Base-by-base conservation (phyloP, 129 eudicot species). In the Chrysanthemum seticuspe region DNA sequence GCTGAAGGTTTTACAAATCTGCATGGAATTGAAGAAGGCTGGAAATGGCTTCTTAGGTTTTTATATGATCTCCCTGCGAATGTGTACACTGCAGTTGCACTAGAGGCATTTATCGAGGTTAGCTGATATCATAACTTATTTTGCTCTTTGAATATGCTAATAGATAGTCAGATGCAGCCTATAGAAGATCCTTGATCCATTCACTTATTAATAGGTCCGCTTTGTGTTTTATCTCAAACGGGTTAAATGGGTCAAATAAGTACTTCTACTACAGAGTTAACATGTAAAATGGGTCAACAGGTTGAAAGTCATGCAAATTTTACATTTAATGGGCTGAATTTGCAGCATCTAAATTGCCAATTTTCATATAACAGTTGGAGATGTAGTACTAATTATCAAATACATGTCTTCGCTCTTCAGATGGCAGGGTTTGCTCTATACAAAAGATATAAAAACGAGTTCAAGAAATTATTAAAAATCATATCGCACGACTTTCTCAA, bases 1-100 rank as follows among this genome's bases (percentile, higher is more conserved):
- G 85, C 74, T 58, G 79, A 79, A 4, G 89, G 92, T 60, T 67
- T 78, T 61, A 78, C 57, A 18, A 95, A 95, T 75, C 62, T 73
- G 68, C 99, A 95, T 79, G 99, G 97, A 58, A 78, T 95, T 36
- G 74, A 72, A 74, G 96, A 90, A 74, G 99, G 99, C 7, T 95
- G 99, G 99, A 78, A 86, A 34, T 95, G 99, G 99, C 86, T 95
- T 61, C 93, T 94, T 15, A 83, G 97, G 69, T 90, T 86, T 73
- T 78, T 95, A 84, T 90, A 90, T 80, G 16, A 80, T 58, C 87
- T 95, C 69, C 99, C 97, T 0, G 86, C 94, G 71, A 95, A 88
- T 80, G 29, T 70, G 10, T 84, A 84, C 76, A 83, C 97, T 29
- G 86, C 79, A 13, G 85, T 81, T 66, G 88, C 97, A 2, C 85